A percentile compares a stretch with the other conserved stretches of the same genome.
Conservation (phyloP, 345 rosid genomes). For the Pseudoturritis turrita region DNA sequence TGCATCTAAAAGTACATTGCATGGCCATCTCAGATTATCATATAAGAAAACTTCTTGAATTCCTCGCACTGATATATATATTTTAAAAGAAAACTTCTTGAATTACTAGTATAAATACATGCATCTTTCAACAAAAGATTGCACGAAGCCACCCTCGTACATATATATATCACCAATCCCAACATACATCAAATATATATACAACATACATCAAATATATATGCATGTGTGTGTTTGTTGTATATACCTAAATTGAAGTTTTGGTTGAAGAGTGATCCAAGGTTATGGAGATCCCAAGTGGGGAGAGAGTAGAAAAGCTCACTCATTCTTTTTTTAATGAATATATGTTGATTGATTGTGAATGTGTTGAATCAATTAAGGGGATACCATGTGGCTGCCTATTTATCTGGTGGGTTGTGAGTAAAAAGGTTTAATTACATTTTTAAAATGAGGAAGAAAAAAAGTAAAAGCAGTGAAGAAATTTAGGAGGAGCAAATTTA, state of each 20-base stretch:
- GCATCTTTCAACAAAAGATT: neutral
- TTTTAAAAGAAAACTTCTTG: neutral
- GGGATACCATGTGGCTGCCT: conserved; percentile 4
- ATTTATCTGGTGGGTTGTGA: conserved; percentile 32
- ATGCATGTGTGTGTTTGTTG: neutral
- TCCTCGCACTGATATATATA: neutral
- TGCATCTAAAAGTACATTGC: conserved; percentile 23
- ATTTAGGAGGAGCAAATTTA: conserved; percentile 26
- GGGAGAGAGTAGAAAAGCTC: conserved; percentile 50
- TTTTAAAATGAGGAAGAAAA: neutral
- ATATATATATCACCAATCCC: neutral
- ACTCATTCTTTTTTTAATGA: conserved; percentile 24
- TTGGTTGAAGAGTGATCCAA: conserved; percentile 67
- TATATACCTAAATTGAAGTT: conserved; percentile 62
- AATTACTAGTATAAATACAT: neutral
- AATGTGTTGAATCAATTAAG: conserved; percentile 12
- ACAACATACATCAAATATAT: neutral
- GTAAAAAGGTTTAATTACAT: neutral
- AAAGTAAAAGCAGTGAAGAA: conserved; percentile 16
- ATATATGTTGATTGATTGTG: conserved; percentile 4
- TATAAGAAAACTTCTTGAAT: too few species aligned
- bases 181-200: neutral
- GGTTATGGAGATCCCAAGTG: conserved; percentile 81
- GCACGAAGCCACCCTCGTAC: neutral
- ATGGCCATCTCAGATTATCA: too few species aligned